Evolutionary conservation across 2,329 filamentous ascomycete genomes (phyloP), one percentile per base, ranked within the genome.

Genomic region (Epichloe sylvatica): DNA sequence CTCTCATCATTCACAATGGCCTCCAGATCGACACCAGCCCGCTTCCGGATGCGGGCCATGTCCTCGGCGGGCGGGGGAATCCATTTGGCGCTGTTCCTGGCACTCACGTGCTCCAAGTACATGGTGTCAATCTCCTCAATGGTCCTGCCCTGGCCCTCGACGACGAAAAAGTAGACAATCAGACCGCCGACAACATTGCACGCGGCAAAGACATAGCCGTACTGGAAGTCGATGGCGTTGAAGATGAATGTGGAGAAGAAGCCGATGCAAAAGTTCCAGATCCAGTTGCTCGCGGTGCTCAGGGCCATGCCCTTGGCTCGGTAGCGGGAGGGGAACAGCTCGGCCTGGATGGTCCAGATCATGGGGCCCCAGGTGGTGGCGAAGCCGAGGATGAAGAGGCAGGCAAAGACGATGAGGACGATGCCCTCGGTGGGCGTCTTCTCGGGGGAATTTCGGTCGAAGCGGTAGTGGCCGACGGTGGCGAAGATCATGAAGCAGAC

Each of bases 331-430:
- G 72, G 72, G 57, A 68, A 70, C 23, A 72, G 62, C 62, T 84
- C 81, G 15, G 78, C 76, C 0, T 77, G 75, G 56, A 84, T 84
- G 45, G 71, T 72, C 68, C 69, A 73, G 46, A 68, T 70, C 3
- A 71, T 68, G 1, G 73, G 73, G n/a, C 71, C 72, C 70, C 69
- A 72, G 13, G 70, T 73, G 0, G 69, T 66, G 4, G 67, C 67
- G 13, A 62, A 70, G 0, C 64, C 67, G 0, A 77, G 77, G 17
- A 82, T 77, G 49, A 82, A 79, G 36, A 78, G 75, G 53, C 84
- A 86, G 0, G 80, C 83, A 55, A 74, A 80, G 2, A 48, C 73
- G 45, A 83, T 82, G 67, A 83, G 76, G 35, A 73, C 74, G 35
- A 77, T 73, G 38, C 79, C 78, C 0, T 77, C 69, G 1, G 64